Evolutionary conservation across 148 eudicot genomes (phyloP).

Genomic region (Agrostemma githago): DNA sequence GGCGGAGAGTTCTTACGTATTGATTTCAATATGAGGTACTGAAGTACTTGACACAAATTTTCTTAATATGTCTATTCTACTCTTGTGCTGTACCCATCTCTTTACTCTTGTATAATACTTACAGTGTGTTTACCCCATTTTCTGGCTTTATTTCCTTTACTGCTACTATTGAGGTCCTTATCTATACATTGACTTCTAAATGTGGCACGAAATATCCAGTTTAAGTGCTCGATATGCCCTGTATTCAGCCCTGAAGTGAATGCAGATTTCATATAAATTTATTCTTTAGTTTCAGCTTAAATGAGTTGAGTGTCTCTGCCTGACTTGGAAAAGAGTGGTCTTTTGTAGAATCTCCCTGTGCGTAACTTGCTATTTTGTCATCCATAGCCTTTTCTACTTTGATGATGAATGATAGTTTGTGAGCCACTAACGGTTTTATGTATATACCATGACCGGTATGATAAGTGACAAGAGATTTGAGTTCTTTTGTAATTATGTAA

Average conservation of each 20-base stretch:
- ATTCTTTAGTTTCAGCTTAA: neutral
- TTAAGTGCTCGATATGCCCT: neutral
- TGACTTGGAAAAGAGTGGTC: neutral
- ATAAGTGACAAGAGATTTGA: neutral
- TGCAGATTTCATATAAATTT: neutral
- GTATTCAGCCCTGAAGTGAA: neutral
- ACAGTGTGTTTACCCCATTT: neutral
- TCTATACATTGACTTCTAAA: neutral
- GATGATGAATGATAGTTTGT: neutral
- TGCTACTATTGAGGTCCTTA: neutral
- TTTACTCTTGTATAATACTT: neutral
- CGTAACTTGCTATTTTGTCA: neutral
- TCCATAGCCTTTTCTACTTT: neutral
- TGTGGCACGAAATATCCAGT: neutral
- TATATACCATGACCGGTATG: constrained; percentile 1
- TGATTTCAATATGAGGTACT: constrained; percentile 79
- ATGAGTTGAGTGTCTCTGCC: neutral
- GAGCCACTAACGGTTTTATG: neutral
- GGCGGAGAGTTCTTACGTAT: constrained; percentile 32
- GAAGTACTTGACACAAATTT: neutral
- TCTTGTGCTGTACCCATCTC: neutral
- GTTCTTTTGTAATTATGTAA: constrained; percentile 2
- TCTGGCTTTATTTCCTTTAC: neutral
- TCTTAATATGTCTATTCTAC: constrained; percentile 1
- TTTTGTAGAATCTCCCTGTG: neutral